phyloP scores from a whole-genome alignment of 331 rosid species.

The Dryas integrifolia region DNA sequence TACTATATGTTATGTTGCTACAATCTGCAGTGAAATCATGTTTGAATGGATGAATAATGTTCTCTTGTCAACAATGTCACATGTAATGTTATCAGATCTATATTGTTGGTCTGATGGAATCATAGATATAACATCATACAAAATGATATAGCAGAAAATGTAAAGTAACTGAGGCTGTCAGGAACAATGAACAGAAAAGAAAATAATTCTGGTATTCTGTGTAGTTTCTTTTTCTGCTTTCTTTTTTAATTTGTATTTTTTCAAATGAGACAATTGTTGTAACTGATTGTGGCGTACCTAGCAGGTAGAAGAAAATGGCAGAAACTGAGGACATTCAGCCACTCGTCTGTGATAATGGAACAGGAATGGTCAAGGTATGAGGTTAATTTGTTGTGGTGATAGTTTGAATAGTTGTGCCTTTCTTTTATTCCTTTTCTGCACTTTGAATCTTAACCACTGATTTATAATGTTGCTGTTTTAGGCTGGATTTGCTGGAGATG shows the following conservation, averaged over 20 bases:
- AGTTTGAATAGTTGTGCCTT: conserved; percentile 4
- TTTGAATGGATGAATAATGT: too few species aligned
- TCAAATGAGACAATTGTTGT: not conserved
- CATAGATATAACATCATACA: too few species aligned
- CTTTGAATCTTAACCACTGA: not conserved
- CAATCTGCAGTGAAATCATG: too few species aligned
- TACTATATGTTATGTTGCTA: too few species aligned
- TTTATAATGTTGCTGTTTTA: conserved; percentile 27
- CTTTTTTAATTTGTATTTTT: not conserved
- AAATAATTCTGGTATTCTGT: not conserved
- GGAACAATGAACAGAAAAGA: not conserved
- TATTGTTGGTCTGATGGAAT: too few species aligned
- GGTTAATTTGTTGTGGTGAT: not conserved
- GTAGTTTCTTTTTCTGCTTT: not conserved
- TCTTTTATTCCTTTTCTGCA: not conserved
- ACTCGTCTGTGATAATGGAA: conserved; percentile 97
- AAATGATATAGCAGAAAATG: not conserved
- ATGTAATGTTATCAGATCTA: too few species aligned
- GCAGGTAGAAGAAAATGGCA: conserved; percentile 74
- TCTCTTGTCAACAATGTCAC: too few species aligned
- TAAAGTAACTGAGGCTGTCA: not conserved
- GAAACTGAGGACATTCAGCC: conserved; percentile 96
- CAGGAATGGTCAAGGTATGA: conserved; percentile 98
- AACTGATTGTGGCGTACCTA: not conserved
- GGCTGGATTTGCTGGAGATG: conserved; percentile 99